Evolutionary conservation across 192 early-diverging fungal species (phyloP).

Genomic region (Phycomyces blakesleeanus): DNA sequence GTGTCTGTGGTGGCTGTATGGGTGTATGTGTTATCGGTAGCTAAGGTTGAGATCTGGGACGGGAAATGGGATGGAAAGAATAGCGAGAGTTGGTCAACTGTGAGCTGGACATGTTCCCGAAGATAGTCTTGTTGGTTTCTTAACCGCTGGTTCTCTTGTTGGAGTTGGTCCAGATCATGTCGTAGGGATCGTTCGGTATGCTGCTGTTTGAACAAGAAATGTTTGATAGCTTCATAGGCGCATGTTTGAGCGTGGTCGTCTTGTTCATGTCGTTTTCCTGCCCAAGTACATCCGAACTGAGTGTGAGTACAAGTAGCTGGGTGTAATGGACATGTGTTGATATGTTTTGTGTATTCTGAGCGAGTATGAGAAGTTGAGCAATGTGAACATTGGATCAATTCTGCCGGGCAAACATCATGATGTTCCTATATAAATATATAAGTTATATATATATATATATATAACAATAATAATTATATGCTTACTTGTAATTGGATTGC

Average conservation of each 20-base stretch:
- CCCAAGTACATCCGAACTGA: constrained; percentile 61
- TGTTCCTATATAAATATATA: too few species aligned
- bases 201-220: constrained; percentile 43
- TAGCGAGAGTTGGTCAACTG: constrained; percentile 15
- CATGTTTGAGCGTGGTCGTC: constrained; percentile 47
- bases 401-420: not conserved
- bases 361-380: constrained; percentile 42
- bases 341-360: constrained; percentile 40
- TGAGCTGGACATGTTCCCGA: constrained; percentile 5
- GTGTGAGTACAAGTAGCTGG: constrained; percentile 39
- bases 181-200: constrained; percentile 35
- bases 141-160: constrained; percentile 17
- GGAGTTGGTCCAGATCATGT: constrained; percentile 46
- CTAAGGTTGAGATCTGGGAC: constrained; percentile 18
- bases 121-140: constrained; percentile 2
- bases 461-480: too few species aligned
- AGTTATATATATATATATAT: too few species aligned
- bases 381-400: constrained; percentile 51
- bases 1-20: too few species aligned
- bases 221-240: constrained; percentile 58
- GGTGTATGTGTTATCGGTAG: too few species aligned
- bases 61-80: constrained; percentile 26
- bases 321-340: constrained; percentile 41
- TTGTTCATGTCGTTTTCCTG: constrained; percentile 39
- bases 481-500: constrained; percentile 51